Evolutionary conservation across 2,329 filamentous ascomycete species (phyloP).

Genomic region (Cladosporium sp.): DNA sequence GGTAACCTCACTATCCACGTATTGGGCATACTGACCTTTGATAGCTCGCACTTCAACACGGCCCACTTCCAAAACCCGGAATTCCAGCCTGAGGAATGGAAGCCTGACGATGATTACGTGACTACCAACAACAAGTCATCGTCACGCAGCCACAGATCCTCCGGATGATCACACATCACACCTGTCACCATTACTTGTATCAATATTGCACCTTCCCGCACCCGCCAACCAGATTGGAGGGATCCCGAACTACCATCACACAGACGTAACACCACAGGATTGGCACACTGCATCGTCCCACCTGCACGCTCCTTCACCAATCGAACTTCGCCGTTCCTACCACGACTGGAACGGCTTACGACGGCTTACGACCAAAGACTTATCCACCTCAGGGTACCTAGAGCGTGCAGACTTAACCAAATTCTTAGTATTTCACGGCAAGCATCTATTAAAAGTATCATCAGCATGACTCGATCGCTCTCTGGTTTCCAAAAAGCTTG

Average conservation of each 20-base stretch:
- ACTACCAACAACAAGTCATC: slow-evolving; percentile 24
- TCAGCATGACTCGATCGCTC: slow-evolving; percentile 5
- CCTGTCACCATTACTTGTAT: slow-evolving; percentile 39
- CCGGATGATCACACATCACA: slow-evolving; percentile 23
- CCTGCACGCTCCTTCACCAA: slow-evolving; percentile 14
- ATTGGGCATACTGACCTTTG: slow-evolving; percentile 5
- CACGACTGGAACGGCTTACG: slow-evolving; percentile 19
- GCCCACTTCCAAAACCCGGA: slow-evolving; percentile 49
- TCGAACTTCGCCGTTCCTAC: slow-evolving; percentile 11
- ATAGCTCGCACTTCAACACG: slow-evolving; percentile 48
- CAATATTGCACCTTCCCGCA: slow-evolving; percentile 19
- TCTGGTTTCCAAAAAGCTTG: too few species aligned
- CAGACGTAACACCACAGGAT: slow-evolving; percentile 19
- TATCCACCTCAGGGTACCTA: slow-evolving; percentile 34
- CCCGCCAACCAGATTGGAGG: slow-evolving; percentile 16
- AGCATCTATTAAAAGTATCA: slow-evolving; percentile 9
- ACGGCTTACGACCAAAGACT: slow-evolving; percentile 33
- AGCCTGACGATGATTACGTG: slow-evolving; percentile 43
- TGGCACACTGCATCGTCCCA: slow-evolving; percentile 21
- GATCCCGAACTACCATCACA: slow-evolving; percentile 18
- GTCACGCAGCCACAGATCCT: slow-evolving; percentile 25
- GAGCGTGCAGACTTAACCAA: slow-evolving; percentile 22
- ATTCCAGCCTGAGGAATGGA: slow-evolving; percentile 51
- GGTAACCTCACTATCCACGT: not conserved
- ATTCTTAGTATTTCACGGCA: slow-evolving; percentile 5